Evolutionary conservation across 2,329 filamentous ascomycete genomes (phyloP).

Genomic region (Alternaria brassicae): DNA sequence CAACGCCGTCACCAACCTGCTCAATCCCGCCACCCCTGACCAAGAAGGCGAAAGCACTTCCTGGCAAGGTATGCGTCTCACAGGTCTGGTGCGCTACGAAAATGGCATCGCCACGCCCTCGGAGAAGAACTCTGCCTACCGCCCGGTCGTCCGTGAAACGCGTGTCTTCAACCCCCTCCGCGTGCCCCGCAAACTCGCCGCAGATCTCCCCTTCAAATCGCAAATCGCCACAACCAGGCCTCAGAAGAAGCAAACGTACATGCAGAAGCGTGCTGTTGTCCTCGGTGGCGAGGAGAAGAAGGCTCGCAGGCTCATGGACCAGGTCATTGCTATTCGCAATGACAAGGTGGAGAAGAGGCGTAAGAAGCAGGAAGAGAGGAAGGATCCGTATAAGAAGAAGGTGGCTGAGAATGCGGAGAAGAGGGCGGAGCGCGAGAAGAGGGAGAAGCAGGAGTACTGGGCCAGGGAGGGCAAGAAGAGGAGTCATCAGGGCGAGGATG

Average conservation of each 20-base stretch:
- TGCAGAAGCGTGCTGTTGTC: conserved; percentile 96
- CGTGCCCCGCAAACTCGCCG: conserved; percentile 80
- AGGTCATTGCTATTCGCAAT: conserved; percentile 87
- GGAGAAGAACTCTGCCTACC: conserved; percentile 86
- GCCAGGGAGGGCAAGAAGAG: conserved; percentile 84
- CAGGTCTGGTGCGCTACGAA: conserved; percentile 85
- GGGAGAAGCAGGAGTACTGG: conserved; percentile 93
- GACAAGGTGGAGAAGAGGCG: conserved; percentile 86
- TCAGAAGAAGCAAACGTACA: conserved; percentile 82
- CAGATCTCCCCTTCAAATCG: conserved; percentile 87
- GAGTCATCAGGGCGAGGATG: conserved; percentile 57
- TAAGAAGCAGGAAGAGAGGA: conserved; percentile 86
- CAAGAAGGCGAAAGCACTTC: conserved; percentile 49
- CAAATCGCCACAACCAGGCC: conserved; percentile 85
- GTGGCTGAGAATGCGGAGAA: conserved; percentile 83
- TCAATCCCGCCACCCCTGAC: conserved; percentile 61
- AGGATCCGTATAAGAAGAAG: conserved; percentile 81
- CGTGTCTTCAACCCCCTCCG: conserved; percentile 67
- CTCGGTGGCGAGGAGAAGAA: conserved; percentile 83
- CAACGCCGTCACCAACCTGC: conserved; percentile 91
- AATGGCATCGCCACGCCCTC: conserved; percentile 77
- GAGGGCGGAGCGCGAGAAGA: conserved; percentile 84
- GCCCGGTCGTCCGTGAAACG: conserved; percentile 61
- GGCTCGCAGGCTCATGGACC: conserved; percentile 87
- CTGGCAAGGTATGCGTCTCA: conserved; percentile 93